Base-by-base conservation (phyloP, 139 green algal species). In the Asterochloris sp. region DNA sequence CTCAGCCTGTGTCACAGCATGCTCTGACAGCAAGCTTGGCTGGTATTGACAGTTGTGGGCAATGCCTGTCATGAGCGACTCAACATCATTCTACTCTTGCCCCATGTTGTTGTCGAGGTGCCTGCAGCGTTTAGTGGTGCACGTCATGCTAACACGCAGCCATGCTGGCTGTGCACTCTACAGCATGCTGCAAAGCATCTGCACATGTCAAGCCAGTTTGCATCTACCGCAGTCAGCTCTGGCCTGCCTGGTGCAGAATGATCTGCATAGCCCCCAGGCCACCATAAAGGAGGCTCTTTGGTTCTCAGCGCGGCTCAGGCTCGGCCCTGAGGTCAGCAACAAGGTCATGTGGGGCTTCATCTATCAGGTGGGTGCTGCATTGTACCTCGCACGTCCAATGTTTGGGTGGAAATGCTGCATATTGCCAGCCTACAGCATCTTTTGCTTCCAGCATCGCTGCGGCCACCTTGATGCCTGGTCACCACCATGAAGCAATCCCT, bases 221-320 rank as follows among this genome's bases (percentile, higher is more conserved):
- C 69, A 76, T 54, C 69, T 54, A 0, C 13, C 21, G 8, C 38
- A 27, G 28, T 60, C 26, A 26, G 74, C 24, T 54, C 38, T 54
- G 38, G 38, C 38, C 38, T 54, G 38, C 38, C 38, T 54, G 6
- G 24, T 69, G 38, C 86, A 89, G 67, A 86, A 77, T 23, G 87
- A 90, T 63, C 86, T 89, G 28, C 80, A 91, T 73, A 62, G 74
- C 6, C 69, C 85, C 0, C 69, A 79, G 38, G 75, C 80, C 28
- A 91, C 88, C 14, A 88, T 91, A 16, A 63, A 74, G 6, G 88
- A 91, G 81, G 88, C 88, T 6, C 47, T 88, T 24, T 19, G 62
- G 69, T 91, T 90, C 83, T 84, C 73, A 28, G 88, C 87, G 21
- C 64, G 74, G 73, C 84, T 91, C 78, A 82, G 88, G 9, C 12